Base-by-base conservation (phyloP, 441 rosid species). In the Populus hybrid region DNA sequence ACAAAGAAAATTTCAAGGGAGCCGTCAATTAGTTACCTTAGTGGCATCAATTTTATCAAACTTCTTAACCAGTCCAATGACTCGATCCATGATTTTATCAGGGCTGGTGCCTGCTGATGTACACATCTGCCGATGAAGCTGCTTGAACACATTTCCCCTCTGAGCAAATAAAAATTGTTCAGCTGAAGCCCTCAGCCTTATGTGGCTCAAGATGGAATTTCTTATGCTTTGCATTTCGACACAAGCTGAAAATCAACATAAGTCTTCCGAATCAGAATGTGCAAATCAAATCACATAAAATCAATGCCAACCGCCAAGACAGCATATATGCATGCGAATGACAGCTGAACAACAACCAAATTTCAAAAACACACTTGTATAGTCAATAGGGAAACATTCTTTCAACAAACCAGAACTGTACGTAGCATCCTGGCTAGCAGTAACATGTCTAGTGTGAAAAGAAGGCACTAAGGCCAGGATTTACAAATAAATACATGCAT, bases 1-100 rank as follows among this genome's bases (percentile, higher is more conserved):
- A 61, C 16, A 36, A 21, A 54, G 5, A 23, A 32, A 3, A 50
- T 12, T 28, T 26, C 36, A 3, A 32, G 42, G 28, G 54, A 73
- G 9, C n/a, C 10, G 35, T 71, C 50, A 30, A 50, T 61, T 32
- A 38, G 73, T 38, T 72, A 94, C 94, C 98, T 90, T 91, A 54
- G 80, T 76, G 61, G 91, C 85, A 67, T 92, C 94, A 69, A 86
- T 74, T 80, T 84, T 91, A 78, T 90, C 93, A 9, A 86, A 87
- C 77, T 90, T 89, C 89, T 92, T 92, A 67, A 94, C 95, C 75
- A 92, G 71, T 72, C 80, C 87, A 73, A 89, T 80, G 73, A 90
- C 97, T 57, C 81, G 87, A 12, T 80, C 88, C 84, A 81, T 79
- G 65, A 87, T 81, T 79, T 87, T 88, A 78, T 85, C 94, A 70